Evolutionary conservation across 1,139 yeast genomes (phyloP).

Genomic region (Geotrichum candidum): DNA sequence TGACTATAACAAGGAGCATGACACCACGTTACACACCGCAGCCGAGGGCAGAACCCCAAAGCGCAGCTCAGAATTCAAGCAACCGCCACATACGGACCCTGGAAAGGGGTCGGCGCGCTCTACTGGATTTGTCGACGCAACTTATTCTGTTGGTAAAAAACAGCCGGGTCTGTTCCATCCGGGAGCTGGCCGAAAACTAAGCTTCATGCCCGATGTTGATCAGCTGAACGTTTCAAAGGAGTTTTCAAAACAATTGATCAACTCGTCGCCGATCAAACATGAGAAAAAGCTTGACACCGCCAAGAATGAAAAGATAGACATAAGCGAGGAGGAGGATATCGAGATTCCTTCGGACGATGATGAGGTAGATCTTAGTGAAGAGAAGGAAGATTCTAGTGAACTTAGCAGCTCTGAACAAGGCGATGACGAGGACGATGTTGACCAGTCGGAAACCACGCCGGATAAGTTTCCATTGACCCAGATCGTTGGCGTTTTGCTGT

Average conservation of each 20-base stretch:
- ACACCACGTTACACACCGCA: background rate
- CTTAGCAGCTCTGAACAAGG: conserved; percentile 4
- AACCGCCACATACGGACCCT: background rate
- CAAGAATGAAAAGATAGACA: conserved; percentile 1
- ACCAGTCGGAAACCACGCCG: background rate
- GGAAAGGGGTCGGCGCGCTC: background rate
- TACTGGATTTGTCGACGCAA: conserved; percentile 14
- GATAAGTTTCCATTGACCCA: background rate
- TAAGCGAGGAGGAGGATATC: conserved; percentile 8
- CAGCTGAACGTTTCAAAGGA: conserved; percentile 25
- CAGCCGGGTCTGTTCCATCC: background rate
- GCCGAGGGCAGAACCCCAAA: background rate
- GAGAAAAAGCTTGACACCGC: background rate
- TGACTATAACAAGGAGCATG: background rate
- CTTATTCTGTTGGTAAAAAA: conserved; percentile 17
- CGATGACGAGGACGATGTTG: conserved; percentile 16
- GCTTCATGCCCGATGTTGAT: conserved; percentile 28
- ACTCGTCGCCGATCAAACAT: conserved; percentile 2
- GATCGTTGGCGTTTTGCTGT: conserved; percentile 12
- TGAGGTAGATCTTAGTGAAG: background rate
- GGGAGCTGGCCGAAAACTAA: conserved; percentile 21
- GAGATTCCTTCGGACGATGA: background rate
- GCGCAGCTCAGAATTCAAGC: background rate
- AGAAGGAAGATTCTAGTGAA: background rate
- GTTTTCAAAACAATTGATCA: conserved; percentile 19